phyloP scores from a whole-genome alignment of 805 yeast species.

The Tetrapisispora nanseiensis region DNA sequence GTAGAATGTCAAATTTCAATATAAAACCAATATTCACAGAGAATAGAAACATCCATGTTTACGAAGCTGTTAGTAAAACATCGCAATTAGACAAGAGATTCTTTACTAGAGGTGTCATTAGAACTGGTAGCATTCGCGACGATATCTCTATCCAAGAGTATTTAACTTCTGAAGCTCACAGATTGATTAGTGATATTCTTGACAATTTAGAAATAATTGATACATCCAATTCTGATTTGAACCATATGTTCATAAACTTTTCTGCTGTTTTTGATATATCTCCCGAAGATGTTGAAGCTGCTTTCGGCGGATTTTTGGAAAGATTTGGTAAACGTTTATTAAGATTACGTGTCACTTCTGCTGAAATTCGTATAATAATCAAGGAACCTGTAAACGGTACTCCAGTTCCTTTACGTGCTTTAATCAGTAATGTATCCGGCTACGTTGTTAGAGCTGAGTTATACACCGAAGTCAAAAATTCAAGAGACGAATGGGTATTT shows the following conservation, averaged over 20 bases:
- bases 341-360: slow-evolving; percentile 94
- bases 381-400: slow-evolving; percentile 79
- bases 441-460: slow-evolving; percentile 93
- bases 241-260: slow-evolving; percentile 94
- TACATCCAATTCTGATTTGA: slow-evolving; percentile 88
- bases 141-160: slow-evolving; percentile 90
- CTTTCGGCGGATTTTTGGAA: slow-evolving; percentile 95
- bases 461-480: slow-evolving; percentile 87
- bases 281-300: slow-evolving; percentile 94
- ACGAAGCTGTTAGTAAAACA: slow-evolving; percentile 91
- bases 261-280: slow-evolving; percentile 90
- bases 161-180: slow-evolving; percentile 89
- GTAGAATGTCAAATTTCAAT: slow-evolving; percentile 87
- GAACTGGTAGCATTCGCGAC: slow-evolving; percentile 91
- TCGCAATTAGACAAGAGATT: slow-evolving; percentile 89
- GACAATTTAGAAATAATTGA: slow-evolving; percentile 93
- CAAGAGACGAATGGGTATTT: slow-evolving; percentile 94
- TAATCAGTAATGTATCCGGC: slow-evolving; percentile 93
- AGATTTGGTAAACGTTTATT: slow-evolving; percentile 94
- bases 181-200: slow-evolving; percentile 90
- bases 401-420: slow-evolving; percentile 93
- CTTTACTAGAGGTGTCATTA: slow-evolving; percentile 93
- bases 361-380: slow-evolving; percentile 94
- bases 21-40: slow-evolving; percentile 92
- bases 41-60: slow-evolving; percentile 94